phyloP scores from a whole-genome alignment of 495 filamentous ascomycete genomes.

The Polyplosphaeria fusca region DNA sequence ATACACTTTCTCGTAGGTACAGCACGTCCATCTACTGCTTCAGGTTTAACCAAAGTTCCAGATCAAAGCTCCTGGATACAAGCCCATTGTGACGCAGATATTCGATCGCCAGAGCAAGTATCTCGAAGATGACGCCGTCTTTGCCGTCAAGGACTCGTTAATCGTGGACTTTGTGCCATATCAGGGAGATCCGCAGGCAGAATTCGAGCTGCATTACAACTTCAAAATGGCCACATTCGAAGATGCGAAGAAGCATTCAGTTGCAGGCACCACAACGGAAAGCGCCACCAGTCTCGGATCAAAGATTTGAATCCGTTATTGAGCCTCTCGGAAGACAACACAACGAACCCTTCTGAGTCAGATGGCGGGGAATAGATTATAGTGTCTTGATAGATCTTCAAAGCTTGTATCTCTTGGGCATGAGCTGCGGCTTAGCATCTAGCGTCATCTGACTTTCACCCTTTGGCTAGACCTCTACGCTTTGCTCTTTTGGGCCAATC shows the following conservation, averaged over 20 bases:
- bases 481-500: no score
- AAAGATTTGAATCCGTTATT: slow-evolving; percentile 1
- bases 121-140: slow-evolving; percentile 65
- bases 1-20: slow-evolving; percentile 74
- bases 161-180: slow-evolving; percentile 62
- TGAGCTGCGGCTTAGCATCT: no score
- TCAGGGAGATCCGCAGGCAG: slow-evolving; percentile 60
- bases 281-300: neutral
- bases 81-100: slow-evolving; percentile 67
- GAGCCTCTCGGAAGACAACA: no score
- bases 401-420: no score
- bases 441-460: no score
- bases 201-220: slow-evolving; percentile 66
- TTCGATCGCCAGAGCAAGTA: slow-evolving; percentile 66
- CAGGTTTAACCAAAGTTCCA: slow-evolving; percentile 19
- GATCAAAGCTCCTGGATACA: slow-evolving; percentile 50
- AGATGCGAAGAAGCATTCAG: slow-evolving; percentile 30
- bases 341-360: no score
- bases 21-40: no score
- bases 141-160: slow-evolving; percentile 74
- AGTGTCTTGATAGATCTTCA: no score
- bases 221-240: slow-evolving; percentile 46
- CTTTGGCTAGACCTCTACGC: no score
- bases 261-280: slow-evolving; percentile 16
- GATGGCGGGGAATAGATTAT: no score